A percentile compares a stretch with the other conserved stretches of the same genome.
Evolutionary conservation across 306 rosid species (phyloP).

Genomic region (Malus domestica): ASM211411v1 NC_041804.1:12373501-12374000

Average conservation of each 20-base stretch:
- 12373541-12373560: not conserved
- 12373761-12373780: conserved; percentile 48
- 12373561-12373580: not conserved
- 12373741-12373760: conserved; percentile 45
- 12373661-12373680: conserved; percentile 4
- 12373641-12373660: not conserved
- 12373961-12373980: too few species aligned
- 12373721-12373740: conserved; percentile 77
- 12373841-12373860: conserved; percentile 84
- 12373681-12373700: conserved; percentile 1
- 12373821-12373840: conserved; percentile 73
- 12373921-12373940: too few species aligned
- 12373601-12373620: conserved; percentile 57
- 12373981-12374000: too few species aligned
- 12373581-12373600: conserved; percentile 76
- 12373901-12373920: too few species aligned
- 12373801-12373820: conserved; percentile 84
- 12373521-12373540: not conserved
- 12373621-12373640: not conserved
- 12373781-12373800: conserved; percentile 78
- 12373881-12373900: conserved; percentile 84
- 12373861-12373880: conserved; percentile 88
- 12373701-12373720: conserved; percentile 27
- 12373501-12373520: not conserved
- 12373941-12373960: too few species aligned